Evolutionary conservation across 148 eudicot genomes (phyloP), one percentile per base, ranked within the genome.

Genomic region (Vaccinium corymbosum): DNA sequence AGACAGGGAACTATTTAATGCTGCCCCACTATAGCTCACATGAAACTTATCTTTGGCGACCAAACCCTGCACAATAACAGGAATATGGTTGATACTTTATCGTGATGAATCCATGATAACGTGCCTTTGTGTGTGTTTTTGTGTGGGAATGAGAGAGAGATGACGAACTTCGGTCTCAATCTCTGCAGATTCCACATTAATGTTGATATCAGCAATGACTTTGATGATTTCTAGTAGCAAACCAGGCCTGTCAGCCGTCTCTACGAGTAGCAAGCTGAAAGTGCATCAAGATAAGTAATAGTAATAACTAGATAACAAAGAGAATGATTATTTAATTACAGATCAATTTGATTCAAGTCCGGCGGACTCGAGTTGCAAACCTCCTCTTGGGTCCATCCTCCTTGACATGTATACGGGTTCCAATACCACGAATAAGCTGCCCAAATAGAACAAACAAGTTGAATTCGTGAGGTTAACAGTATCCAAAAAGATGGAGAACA

Each of bases 321-420:
- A 12, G 42, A 29, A 68, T 27, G 17, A 68, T 29, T 12, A 27
- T 13, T 12, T 16, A 17, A 80, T 57, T 11, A 72, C 48, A 72
- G 17, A 79, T 49, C 72, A 80, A 70, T 13, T 59, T 12, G 22
- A 80, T 48, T 49, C 83, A 81, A 49, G 50, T 35, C 72, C 52
- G 59, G 56, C 56, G 10, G 27, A 29, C 14, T 22, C 6, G 7
- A 71, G 29, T 84, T 78, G 20, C 89, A 84, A 76, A 94, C 99
- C 99, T 96, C 91, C 98, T 91, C 89, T 89, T 91, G 87, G 98
- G 95, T 80, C 98, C 99, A 89, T 96, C 99, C 20, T 89, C 94
- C 85, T 91, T 88, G 84, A 96, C 92, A 76, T 89, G 86, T 85
- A 96, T 90, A 89, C 92, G 97, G 85, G 99, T 96, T 71, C 93